phyloP scores from a whole-genome alignment of 2,329 filamentous ascomycete genomes.

The Calonectria multiphialidica region DNA sequence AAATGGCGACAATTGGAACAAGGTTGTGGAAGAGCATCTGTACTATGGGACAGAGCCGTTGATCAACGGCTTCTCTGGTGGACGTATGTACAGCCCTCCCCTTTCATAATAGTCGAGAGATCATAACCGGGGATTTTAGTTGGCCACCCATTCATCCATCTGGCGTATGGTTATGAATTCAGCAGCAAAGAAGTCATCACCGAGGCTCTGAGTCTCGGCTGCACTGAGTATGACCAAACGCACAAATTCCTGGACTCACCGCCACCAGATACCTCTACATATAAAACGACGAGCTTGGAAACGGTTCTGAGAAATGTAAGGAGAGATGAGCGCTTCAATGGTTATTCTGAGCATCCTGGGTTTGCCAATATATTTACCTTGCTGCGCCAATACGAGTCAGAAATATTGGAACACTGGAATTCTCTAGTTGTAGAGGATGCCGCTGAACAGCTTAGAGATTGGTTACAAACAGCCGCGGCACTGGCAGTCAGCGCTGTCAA shows the following conservation, averaged over 20 bases:
- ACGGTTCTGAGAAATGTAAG: neutral
- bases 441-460: neutral
- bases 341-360: neutral
- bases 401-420: slow-evolving; percentile 4
- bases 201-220: neutral
- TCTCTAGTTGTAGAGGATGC: neutral
- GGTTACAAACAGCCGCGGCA: neutral
- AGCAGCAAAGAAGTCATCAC: neutral
- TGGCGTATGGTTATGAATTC: slow-evolving; percentile 9
- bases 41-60: neutral
- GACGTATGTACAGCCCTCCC: neutral
- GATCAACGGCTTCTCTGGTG: neutral
- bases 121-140: neutral
- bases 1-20: neutral
- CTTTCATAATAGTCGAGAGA: neutral
- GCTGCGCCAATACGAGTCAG: neutral
- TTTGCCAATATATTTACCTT: neutral
- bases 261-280: neutral
- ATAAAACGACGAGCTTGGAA: neutral
- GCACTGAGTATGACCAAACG: neutral
- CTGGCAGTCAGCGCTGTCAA: neutral
- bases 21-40: neutral
- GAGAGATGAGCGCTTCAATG: neutral
- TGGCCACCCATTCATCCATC: slow-evolving; percentile 11
- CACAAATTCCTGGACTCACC: neutral